Evolutionary conservation across 352 stramenopile genomes (phyloP), one percentile per base, ranked within the genome.

Genomic region (Poterioochromonas sp.): DNA sequence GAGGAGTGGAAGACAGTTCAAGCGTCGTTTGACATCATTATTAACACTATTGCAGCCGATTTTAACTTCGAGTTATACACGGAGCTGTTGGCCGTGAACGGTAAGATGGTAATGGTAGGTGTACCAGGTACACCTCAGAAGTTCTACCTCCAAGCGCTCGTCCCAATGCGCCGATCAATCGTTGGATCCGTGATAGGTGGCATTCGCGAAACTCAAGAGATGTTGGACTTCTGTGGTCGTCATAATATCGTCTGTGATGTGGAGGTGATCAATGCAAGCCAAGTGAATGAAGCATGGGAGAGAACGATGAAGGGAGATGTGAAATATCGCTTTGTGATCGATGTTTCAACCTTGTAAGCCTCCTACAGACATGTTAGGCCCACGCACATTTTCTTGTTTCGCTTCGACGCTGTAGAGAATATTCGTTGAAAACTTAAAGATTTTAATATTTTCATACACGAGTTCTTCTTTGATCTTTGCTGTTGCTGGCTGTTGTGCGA

Each of bases 121-220:
- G 81, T 87, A 8, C 86, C 90, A 0, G 83, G 83, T n/a, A 82
- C 90, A 80, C 49, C 85, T 35, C 81, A 91, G 32, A 82, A 83
- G 37, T 81, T 93, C 64, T 73, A 65, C 39, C 68, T 83, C 8
- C 81, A 86, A 47, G 64, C 64, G 0, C 68, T 94, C 39, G 76
- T 93, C 0, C 68, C 79, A 32, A 78, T 79, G 22, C 83, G 82
- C 43, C 73, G 80, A 44, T 85, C 82, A 12, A 81, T 93, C 74
- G 81, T 83, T 26, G 90, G 89, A 68, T 88, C 79, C 65, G 60
- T 85, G 35, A 91, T 95, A 74, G 89, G 88, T 47, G 87, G 89
- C 76, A 89, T 92, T 40, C 77, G 83, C 18, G 87, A 92, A 73
- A 91, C 90, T 32, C 87, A 92, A 65, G 86, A 93, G 47, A 91